Conservation (phyloP, 768 basidiomycete species). For the Phaeotremella skinneri region DNA sequence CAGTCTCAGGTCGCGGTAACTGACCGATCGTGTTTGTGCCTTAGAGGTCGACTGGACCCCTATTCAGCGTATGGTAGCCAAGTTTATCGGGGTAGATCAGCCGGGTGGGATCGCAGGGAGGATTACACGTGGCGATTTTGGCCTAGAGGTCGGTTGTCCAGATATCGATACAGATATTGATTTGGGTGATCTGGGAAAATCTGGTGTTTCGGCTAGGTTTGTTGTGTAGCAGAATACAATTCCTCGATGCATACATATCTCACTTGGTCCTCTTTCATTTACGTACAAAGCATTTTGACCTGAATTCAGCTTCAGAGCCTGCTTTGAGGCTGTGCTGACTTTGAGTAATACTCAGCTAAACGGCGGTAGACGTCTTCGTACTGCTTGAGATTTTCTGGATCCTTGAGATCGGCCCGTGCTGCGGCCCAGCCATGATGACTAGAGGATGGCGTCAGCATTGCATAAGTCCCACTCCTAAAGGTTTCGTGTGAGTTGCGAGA, state of each 20-base stretch:
- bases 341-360: conserved; percentile 55
- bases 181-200: background rate
- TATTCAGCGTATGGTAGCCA: conserved; percentile 13
- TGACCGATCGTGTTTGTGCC: background rate
- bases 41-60: conserved; percentile 28
- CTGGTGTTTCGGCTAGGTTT: background rate
- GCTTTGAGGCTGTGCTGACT: background rate
- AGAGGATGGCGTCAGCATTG: background rate
- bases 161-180: conserved; percentile 17
- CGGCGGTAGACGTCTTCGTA: conserved; percentile 62
- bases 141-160: conserved; percentile 9
- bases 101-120: conserved; percentile 26
- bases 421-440: conserved; percentile 65
- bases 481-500: background rate
- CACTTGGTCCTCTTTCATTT: conserved; percentile 10
- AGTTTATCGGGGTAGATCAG: conserved; percentile 13
- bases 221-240: background rate
- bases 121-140: conserved; percentile 27
- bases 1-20: background rate
- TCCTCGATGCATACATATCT: background rate
- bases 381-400: conserved; percentile 62
- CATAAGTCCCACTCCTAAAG: background rate
- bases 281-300: background rate
- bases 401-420: conserved; percentile 61
- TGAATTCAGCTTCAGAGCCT: background rate